Base-by-base conservation (phyloP, 1,284 basidiomycete species). In the Cutaneotrichosporon sp. region DNA sequence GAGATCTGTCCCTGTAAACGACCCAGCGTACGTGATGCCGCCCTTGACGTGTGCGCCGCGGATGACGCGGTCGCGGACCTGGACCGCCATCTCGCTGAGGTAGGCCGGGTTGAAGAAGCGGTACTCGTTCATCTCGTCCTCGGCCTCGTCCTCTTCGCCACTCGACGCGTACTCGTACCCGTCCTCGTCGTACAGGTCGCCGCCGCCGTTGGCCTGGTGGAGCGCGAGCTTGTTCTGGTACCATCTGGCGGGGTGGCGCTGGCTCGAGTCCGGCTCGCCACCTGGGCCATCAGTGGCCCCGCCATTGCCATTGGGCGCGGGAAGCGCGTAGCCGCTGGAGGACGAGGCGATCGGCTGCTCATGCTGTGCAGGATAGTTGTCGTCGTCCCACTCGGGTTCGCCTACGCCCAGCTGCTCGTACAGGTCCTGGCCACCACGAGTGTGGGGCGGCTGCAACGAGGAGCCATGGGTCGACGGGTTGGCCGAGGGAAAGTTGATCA, bases 1-100 rank as follows among this genome's bases (percentile, higher is more conserved):
- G 55, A 95, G 87, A 72, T 95, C 92, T 67, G 89, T 90, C 7
- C 93, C 94, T 1, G 93, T 97, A 72, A 97, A 97, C 13, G 91
- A 89, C 13, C 86, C 83, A 2, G 88, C 88, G 76, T 93, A 95
- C 0, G 90, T 89, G 50, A 95, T 89, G 60, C 90, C 89, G 9
- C 90, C 90, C 79, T 97, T 97, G 64, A 94, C 89, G 73, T 98
- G 94, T 4, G 87, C 87, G 14, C 88, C 88, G 52, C 90, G 83
- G 2, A 89, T 89, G 1, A 98, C 89, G 69, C 89, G 88, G 78
- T 97, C 93, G 49, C 89, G 84, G 56, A 98, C 79, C 70, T 91
- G 88, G 8, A 95, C 87, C 5, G 93, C 93, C 33, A 95, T 84
- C 75, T 97, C 89, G 33, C 90, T 92, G 49, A 98, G 83, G 33